phyloP scores from a whole-genome alignment of 306 rosid genomes.

The Cucurbita argyrosperma region DNA sequence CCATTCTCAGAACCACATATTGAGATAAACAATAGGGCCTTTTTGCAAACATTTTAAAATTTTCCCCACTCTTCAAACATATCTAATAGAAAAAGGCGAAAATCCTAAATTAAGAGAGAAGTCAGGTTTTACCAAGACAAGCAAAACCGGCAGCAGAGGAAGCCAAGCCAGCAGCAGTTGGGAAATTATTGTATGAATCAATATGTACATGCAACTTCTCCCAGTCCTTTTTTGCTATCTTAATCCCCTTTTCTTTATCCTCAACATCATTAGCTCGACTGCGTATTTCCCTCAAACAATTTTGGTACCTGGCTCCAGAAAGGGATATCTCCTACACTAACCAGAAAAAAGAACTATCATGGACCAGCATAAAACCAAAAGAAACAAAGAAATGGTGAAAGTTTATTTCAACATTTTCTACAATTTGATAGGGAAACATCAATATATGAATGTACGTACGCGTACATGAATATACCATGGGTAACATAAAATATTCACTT shows the following conservation, averaged over 20 bases:
- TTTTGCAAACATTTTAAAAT: not conserved
- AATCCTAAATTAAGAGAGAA: not conserved
- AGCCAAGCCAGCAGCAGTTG: conserved; percentile 98
- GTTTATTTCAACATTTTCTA: not conserved
- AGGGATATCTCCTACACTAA: conserved; percentile 87
- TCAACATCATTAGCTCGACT: conserved; percentile 64
- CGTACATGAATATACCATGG: not conserved
- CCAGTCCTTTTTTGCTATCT: conserved; percentile 71
- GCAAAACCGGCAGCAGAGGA: conserved; percentile 98
- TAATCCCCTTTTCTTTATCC: conserved; percentile 64
- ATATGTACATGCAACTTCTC: conserved; percentile 60
- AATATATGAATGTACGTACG: not conserved
- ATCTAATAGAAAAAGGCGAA: not conserved
- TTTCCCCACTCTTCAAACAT: not conserved
- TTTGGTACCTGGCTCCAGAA: conserved; percentile 84
- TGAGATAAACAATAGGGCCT: not conserved
- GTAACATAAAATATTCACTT: not conserved
- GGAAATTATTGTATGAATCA: conserved; percentile 89
- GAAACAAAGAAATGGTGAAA: not conserved
- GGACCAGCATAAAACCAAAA: conserved; percentile 18
- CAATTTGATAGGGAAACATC: not conserved
- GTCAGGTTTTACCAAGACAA: conserved; percentile 53
- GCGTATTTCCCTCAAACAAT: conserved; percentile 80
- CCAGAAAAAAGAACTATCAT: conserved; percentile 29
- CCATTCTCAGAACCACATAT: not conserved